phyloP scores from a whole-genome alignment of 2,329 filamentous ascomycete genomes.

The Pseudocercospora pini-densiflorae region DNA sequence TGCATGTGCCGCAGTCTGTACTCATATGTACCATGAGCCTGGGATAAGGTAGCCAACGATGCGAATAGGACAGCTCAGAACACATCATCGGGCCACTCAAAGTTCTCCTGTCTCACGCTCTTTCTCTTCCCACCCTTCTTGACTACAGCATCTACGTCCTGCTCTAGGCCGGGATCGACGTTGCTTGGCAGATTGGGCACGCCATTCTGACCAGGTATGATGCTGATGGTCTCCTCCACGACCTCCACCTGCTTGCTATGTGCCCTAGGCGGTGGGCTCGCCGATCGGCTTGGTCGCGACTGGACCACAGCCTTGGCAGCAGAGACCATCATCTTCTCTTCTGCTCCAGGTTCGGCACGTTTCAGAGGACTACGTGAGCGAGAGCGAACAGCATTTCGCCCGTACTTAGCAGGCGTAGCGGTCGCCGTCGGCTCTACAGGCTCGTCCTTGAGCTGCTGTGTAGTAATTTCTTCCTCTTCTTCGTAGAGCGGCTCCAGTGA shows the following conservation, averaged over 20 bases:
- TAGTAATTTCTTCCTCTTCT: conserved; percentile 37
- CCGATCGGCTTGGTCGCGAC: conserved; percentile 24
- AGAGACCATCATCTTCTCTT: conserved; percentile 30
- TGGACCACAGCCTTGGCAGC: conserved; percentile 30
- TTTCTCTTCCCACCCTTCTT: conserved; percentile 7
- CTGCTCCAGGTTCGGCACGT: conserved; percentile 23
- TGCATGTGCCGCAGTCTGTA: neutral
- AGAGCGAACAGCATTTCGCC: conserved; percentile 26
- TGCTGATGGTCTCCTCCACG: conserved; percentile 25
- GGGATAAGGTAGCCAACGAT: neutral
- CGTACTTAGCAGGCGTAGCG: conserved; percentile 36
- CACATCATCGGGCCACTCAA: conserved; percentile 23
- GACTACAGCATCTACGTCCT: conserved; percentile 12
- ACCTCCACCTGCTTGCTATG: conserved; percentile 29
- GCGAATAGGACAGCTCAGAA: conserved; percentile 8
- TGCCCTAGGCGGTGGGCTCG: conserved; percentile 27
- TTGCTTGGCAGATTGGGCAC: conserved; percentile 26
- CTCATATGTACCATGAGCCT: conserved; percentile 4
- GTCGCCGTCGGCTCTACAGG: conserved; percentile 35
- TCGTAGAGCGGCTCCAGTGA: conserved; percentile 41
- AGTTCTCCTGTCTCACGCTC: conserved; percentile 11
- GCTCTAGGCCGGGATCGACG: conserved; percentile 23
- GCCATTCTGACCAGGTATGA: conserved; percentile 30
- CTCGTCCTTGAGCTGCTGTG: conserved; percentile 30
- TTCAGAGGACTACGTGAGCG: conserved; percentile 35